Base-by-base conservation (phyloP, 2,329 filamentous ascomycete species). In the Acrocalymma vagum region DNA sequence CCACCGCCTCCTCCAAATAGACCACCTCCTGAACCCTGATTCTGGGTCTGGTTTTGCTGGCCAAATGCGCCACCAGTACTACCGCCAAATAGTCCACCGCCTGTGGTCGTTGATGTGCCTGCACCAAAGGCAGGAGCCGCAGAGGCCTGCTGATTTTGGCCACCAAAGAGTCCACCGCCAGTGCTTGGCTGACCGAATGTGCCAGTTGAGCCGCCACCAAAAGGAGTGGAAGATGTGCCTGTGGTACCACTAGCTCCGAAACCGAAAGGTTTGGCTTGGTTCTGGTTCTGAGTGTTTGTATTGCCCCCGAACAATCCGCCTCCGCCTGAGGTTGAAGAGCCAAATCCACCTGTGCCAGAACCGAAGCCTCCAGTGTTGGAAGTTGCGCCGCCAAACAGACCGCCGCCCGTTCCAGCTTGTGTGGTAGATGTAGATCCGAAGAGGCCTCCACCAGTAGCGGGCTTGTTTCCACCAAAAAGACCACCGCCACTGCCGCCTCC, bases 221-320 rank as follows among this genome's bases (percentile, higher is more conserved):
- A 65, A 9, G 55, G 48, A 22, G 52, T 62, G 10, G 53, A 48
- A 14, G 54, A 45, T 11, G 60, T 62, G 26, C 53, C 59, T 4
- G 56, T 51, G 25, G 58, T 48, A 4, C 63, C 60, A 29, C 66
- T 62, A 6, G 62, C 53, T 16, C 64, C 63, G 17, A 67, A 76
- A 63, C 41, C 72, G 21, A 51, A 55, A 17, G 64, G 61, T 33
- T 63, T 63, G 41, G 58, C 56, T 50, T 69, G 64, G 45, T 67
- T 58, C 16, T 60, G 53, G 35, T 53, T 61, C 30, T 77, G 53
- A 24, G 49, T 54, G 24, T 52, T 58, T n/a, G n/a, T n/a, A 35
- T 60, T 65, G 23, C 62, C 60, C 7, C 79, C 79, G 48, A 86
- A 85, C 4, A 85, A 55, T 27, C 75, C 68, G 18, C 68, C 62